Conservation (phyloP, 1,284 basidiomycete genomes). For the Caloboletus firmus region DNA sequence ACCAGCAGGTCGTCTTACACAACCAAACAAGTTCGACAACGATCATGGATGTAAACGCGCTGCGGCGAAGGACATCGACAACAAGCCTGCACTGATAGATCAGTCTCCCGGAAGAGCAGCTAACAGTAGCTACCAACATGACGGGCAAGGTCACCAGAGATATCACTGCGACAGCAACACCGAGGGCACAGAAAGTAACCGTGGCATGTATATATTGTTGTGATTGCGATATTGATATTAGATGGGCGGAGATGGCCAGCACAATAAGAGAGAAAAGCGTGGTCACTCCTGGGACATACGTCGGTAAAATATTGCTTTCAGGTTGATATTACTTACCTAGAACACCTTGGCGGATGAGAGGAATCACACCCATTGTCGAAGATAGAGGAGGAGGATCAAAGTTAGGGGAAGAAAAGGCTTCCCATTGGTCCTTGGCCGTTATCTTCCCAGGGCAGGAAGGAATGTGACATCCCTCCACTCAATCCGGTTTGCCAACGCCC, state of each 20-base stretch:
- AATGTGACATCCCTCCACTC: background rate
- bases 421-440: conserved; percentile 1
- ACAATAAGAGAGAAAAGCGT: conserved; percentile 39
- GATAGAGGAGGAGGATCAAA: background rate
- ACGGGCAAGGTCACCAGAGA: conserved; percentile 46
- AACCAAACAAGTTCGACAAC: conserved; percentile 40
- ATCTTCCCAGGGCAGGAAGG: conserved; percentile 3
- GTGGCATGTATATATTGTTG: conserved; percentile 17
- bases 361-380: conserved; percentile 21
- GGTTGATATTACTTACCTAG: conserved; percentile 20
- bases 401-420: no score
- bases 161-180: conserved; percentile 44
- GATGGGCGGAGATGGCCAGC: conserved; percentile 37
- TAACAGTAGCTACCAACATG: conserved; percentile 40
- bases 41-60: conserved; percentile 40
- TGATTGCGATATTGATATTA: conserved; percentile 34
- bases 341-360: conserved; percentile 21
- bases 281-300: conserved; percentile 17
- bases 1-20: conserved; percentile 26
- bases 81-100: conserved; percentile 30
- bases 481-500: background rate
- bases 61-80: conserved; percentile 36
- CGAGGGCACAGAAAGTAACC: conserved; percentile 40
- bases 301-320: conserved; percentile 4
- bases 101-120: background rate